phyloP scores from a whole-genome alignment of 306 rosid species.

The Alnus glutinosa region DNA sequence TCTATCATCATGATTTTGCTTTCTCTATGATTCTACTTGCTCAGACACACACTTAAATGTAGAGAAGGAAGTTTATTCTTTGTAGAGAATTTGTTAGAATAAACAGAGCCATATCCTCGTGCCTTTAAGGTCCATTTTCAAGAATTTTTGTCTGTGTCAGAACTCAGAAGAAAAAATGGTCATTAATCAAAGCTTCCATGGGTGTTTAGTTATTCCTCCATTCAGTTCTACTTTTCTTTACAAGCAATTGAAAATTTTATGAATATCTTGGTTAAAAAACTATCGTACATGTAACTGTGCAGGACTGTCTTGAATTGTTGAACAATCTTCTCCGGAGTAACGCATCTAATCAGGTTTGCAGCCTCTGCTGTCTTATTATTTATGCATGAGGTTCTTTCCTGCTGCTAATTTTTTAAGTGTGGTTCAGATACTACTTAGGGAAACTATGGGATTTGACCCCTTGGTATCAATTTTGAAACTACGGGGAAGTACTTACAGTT shows the following conservation, averaged over 20 bases:
- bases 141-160: neutral
- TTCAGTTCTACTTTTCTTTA: neutral
- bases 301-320: slow-evolving; percentile 91
- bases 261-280: slow-evolving; percentile 31
- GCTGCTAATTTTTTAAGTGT: slow-evolving; percentile 20
- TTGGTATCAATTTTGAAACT: slow-evolving; percentile 71
- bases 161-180: slow-evolving; percentile 6
- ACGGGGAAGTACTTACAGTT: slow-evolving; percentile 70
- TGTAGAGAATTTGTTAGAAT: neutral
- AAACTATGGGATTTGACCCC: slow-evolving; percentile 85
- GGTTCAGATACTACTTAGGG: slow-evolving; percentile 79
- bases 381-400: slow-evolving; percentile 22
- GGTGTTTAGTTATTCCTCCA: neutral
- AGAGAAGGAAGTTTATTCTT: neutral
- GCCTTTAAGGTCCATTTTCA: slow-evolving; percentile 1
- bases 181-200: neutral
- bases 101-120: neutral
- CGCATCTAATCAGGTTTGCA: slow-evolving; percentile 83
- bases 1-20: neutral
- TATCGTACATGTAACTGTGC: slow-evolving; percentile 36
- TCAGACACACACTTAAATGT: neutral
- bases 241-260: slow-evolving; percentile 14
- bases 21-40: neutral
- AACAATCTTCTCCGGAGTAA: slow-evolving; percentile 78
- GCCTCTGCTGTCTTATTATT: slow-evolving; percentile 20